Percentiles rank a stretch among this genome's conserved stretches.
These are phyloP conservation scores for Eremothecium coryli DNA, from an alignment of 1,139 yeast species.

Conservation along the genomic window DNA sequence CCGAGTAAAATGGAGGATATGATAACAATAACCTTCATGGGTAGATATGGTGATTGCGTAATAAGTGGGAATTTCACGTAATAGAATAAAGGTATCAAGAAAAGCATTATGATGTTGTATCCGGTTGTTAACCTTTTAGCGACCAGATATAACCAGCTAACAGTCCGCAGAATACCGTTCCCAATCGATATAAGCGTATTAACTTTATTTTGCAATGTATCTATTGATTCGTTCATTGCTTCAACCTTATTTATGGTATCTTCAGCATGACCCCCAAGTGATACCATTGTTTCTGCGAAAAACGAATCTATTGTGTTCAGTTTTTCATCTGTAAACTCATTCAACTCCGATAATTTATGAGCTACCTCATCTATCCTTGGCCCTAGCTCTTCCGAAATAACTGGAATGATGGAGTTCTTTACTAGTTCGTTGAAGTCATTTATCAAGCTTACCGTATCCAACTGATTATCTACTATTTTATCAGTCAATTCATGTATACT, in stretches of 20 bases:
- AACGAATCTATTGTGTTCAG: conserved; percentile 4
- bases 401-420: conserved; percentile 9
- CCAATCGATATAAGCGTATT: neutral
- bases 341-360: conserved; percentile 1
- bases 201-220: neutral
- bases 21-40: neutral
- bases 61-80: neutral
- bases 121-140: neutral
- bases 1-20: neutral
- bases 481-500: neutral
- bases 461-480: conserved; percentile 4
- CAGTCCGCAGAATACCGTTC: neutral
- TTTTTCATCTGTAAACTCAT: conserved; percentile 1
- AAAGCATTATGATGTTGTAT: neutral
- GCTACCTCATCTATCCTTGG: conserved; percentile 6
- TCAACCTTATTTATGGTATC: conserved; percentile 4
- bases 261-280: conserved; percentile 5
- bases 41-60: neutral
- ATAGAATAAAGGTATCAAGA: neutral
- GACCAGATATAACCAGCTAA: conserved; percentile 1
- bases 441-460: conserved; percentile 7
- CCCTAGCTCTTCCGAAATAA: conserved; percentile 8
- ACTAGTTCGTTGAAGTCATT: conserved; percentile 9
- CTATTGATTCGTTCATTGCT: conserved; percentile 4
- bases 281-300: conserved; percentile 5